phyloP scores from a whole-genome alignment of 2,329 filamentous ascomycete genomes.

The Fusarium sp. region DNA sequence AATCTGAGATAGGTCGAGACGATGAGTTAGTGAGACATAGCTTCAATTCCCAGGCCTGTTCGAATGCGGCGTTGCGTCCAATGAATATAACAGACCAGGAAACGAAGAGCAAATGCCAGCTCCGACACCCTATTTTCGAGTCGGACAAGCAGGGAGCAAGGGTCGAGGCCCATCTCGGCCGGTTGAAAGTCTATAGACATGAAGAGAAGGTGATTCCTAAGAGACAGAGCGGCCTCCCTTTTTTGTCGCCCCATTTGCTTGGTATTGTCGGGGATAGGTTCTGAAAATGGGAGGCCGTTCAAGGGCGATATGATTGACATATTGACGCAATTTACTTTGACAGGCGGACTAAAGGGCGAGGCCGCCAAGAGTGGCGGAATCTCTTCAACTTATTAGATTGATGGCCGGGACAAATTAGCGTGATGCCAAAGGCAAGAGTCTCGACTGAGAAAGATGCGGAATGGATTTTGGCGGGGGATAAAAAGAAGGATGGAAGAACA shows the following conservation, averaged over 20 bases:
- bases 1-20: slow-evolving; percentile 41
- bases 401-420: slow-evolving; percentile 24
- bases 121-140: slow-evolving; percentile 15
- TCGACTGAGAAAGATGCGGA: slow-evolving; percentile 38
- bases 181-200: slow-evolving; percentile 24
- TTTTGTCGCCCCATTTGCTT: slow-evolving; percentile 23
- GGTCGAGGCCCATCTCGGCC: slow-evolving; percentile 40
- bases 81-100: slow-evolving; percentile 32
- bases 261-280: slow-evolving; percentile 16
- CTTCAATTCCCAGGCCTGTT: slow-evolving; percentile 27
- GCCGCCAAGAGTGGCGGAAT: slow-evolving; percentile 15
- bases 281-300: slow-evolving; percentile 35
- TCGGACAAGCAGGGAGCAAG: slow-evolving; percentile 32
- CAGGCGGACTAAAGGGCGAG: slow-evolving; percentile 28
- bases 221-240: slow-evolving; percentile 19
- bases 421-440: slow-evolving; percentile 17
- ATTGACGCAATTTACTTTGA: slow-evolving; percentile 29
- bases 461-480: slow-evolving; percentile 31
- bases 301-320: slow-evolving; percentile 32
- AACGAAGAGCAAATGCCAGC: slow-evolving; percentile 26
- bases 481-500: slow-evolving; percentile 39
- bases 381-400: too few relatives aligned
- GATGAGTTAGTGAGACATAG: slow-evolving; percentile 36
- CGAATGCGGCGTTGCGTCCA: slow-evolving; percentile 16
- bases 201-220: slow-evolving; percentile 21